Base-by-base conservation (phyloP, 2,329 filamentous ascomycete genomes). In the Fusarium marasasianum region DNA sequence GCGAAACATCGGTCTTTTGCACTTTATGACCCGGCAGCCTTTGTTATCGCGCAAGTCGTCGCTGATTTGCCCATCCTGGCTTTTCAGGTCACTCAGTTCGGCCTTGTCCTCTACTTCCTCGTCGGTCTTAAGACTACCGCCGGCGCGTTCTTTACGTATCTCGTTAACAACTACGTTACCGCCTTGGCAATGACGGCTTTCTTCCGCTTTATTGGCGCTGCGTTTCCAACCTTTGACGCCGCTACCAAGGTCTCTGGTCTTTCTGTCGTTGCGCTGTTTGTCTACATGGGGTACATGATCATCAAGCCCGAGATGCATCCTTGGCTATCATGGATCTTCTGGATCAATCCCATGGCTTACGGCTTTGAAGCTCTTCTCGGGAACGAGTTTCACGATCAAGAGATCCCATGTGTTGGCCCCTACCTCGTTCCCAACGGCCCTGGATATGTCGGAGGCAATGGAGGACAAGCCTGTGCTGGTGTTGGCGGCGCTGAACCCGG, bases 281-380 rank as follows among this genome's bases (percentile, higher is more conserved):
- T 92, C 31, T 93, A 92, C 77, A 90, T 86, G 13, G 91, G 91
- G 13, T 92, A 90, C 78, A 85, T 91, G 79, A 91, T 92, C 63
- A 86, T 85, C 8, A 89, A 90, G 26, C 85, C 85, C 31, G 84
- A 89, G 68, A 91, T 92, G 90, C 88, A 90, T 48, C 87, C 87
- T 0, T 91, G 89, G 89, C 86, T 92, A 18, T 81, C 84, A 3
- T 92, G 90, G 90, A 80, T 92, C 8, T 90, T 87, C 70, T 91
- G 89, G 88, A 87, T 92, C 38, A 87, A 92, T 68, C 92, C 92
- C 0, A 83, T 94, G 15, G 88, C 92, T 3, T 94, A 94, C 63
- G 90, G 86, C 0, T 94, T 93, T 63, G 90, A 94, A 72, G 88
- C 87, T 0, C 80, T 95, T 1, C 85, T 94, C 75, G 84, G 90